A percentile compares a stretch with the other conserved stretches of the same genome.
Evolutionary conservation across 306 rosid species (phyloP).

Genomic region (Psophocarpus tetragonolobus): DNA sequence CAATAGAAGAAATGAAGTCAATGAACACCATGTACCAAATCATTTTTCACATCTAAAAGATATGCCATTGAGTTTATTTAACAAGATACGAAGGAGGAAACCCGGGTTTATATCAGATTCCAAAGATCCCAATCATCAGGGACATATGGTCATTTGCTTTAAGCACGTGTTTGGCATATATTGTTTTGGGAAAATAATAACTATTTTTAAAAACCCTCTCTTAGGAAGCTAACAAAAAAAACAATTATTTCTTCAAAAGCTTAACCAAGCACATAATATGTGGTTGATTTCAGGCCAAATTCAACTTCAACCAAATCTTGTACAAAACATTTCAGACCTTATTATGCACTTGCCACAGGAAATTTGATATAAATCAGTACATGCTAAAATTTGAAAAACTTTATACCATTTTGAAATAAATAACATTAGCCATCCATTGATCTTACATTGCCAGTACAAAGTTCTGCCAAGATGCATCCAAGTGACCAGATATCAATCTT

Average conservation of each 20-base stretch:
- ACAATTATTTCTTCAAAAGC: background rate
- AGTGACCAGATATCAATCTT: slow-evolving; percentile 99
- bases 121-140: background rate
- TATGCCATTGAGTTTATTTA: background rate
- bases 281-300: background rate
- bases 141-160: background rate
- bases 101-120: slow-evolving; percentile 6
- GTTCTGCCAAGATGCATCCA: slow-evolving; percentile 99
- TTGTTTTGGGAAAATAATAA: background rate
- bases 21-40: background rate
- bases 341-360: background rate
- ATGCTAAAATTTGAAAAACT: background rate
- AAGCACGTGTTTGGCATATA: background rate
- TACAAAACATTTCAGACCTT: background rate
- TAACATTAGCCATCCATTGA: slow-evolving; percentile 20
- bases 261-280: background rate
- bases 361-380: background rate
- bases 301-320: background rate
- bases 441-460: slow-evolving; percentile 97
- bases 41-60: slow-evolving; percentile 28
- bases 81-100: background rate
- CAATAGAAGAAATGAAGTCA: background rate
- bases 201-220: background rate
- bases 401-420: background rate
- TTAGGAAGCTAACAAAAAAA: background rate